A percentile compares a stretch with the other conserved stretches of the same genome.
phyloP scores from a whole-genome alignment of 257 asterid genomes.

The Petunia axillaris region DNA sequence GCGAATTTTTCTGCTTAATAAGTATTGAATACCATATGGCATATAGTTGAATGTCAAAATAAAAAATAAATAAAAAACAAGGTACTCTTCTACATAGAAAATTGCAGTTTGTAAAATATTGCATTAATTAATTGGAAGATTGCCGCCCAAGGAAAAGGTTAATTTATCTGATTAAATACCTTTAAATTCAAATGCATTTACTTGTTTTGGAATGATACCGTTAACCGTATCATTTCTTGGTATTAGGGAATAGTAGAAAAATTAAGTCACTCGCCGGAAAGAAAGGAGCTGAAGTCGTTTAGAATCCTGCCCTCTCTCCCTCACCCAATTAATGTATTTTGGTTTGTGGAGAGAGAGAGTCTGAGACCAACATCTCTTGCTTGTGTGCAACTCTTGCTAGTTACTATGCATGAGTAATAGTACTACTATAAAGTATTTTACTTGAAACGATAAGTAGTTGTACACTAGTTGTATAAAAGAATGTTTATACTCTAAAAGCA shows the following conservation, averaged over 20 bases:
- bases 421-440: no score
- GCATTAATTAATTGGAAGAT: not conserved
- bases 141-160: not conserved
- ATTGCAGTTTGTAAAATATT: not conserved
- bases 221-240: slow-evolving; percentile 12
- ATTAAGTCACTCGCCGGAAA: not conserved
- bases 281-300: slow-evolving; percentile 19
- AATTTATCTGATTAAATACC: not conserved
- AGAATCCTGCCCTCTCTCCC: slow-evolving; percentile 10
- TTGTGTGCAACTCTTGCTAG: not conserved
- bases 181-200: not conserved
- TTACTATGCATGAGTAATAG: no score
- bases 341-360: not conserved
- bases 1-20: no score
- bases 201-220: slow-evolving; percentile 12
- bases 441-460: no score
- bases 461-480: no score
- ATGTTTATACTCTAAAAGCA: no score
- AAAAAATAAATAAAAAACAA: no score
- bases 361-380: slow-evolving; percentile 21
- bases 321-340: not conserved
- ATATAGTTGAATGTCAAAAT: no score
- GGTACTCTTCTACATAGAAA: not conserved
- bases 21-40: no score
- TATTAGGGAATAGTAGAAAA: slow-evolving; percentile 32